phyloP scores from a whole-genome alignment of 2,329 filamentous ascomycete genomes.

The Aspergillus aculeatus region DNA sequence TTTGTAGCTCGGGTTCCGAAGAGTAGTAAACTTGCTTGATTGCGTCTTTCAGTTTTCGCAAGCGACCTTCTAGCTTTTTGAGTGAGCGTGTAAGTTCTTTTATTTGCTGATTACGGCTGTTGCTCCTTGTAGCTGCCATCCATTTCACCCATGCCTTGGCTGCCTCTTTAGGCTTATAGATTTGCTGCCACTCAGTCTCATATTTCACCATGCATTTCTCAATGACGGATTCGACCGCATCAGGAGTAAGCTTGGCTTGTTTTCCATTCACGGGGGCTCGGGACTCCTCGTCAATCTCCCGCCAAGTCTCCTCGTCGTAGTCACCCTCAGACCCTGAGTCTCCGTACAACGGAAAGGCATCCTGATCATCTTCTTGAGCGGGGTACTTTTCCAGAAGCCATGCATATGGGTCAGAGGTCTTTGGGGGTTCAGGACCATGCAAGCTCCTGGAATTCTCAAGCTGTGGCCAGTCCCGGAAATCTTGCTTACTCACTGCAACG shows the following conservation, averaged over 20 bases:
- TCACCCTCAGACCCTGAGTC: slow-evolving; percentile 55
- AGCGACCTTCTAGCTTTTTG: slow-evolving; percentile 48
- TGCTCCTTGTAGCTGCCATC: slow-evolving; percentile 52
- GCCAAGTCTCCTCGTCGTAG: slow-evolving; percentile 60
- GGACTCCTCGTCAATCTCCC: slow-evolving; percentile 60
- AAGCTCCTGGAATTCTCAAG: slow-evolving; percentile 11
- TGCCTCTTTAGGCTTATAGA: slow-evolving; percentile 56
- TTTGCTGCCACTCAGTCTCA: slow-evolving; percentile 57
- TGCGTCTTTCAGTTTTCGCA: slow-evolving; percentile 56
- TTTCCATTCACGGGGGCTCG: slow-evolving; percentile 18
- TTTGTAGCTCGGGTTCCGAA: slow-evolving; percentile 53
- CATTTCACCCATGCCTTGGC: slow-evolving; percentile 62
- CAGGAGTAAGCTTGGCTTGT: slow-evolving; percentile 39
- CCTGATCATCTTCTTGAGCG: slow-evolving; percentile 40
- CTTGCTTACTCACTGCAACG: slow-evolving; percentile 28
- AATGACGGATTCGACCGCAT: slow-evolving; percentile 55
- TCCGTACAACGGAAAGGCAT: slow-evolving; percentile 53
- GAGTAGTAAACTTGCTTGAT: slow-evolving; percentile 56
- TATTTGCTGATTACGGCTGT: slow-evolving; percentile 45
- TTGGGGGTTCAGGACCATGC: background rate
- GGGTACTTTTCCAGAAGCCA: slow-evolving; percentile 47
- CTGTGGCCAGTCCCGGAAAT: slow-evolving; percentile 30
- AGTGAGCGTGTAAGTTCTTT: slow-evolving; percentile 46
- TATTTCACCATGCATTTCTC: slow-evolving; percentile 54
- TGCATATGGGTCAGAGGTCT: slow-evolving; percentile 24